These are phyloP conservation scores for Neurospora sp. DNA, from an alignment of 495 filamentous ascomycete species.

Conservation along the genomic window DNA sequence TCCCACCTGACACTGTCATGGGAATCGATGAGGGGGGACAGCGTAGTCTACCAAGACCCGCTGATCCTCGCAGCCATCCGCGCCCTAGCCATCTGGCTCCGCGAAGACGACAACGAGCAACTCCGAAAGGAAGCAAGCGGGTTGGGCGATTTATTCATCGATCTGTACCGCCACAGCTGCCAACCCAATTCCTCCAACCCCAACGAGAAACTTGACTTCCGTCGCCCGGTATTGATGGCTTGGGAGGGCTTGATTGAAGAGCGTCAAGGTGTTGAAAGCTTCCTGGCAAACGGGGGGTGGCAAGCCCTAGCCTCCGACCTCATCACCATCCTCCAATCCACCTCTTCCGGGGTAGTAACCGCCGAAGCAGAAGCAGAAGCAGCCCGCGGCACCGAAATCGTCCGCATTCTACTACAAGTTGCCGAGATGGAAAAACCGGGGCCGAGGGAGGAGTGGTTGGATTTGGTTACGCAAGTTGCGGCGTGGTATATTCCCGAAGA, in stretches of 20 bases:
- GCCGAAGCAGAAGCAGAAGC: constrained; percentile 17
- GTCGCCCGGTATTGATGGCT: constrained; percentile 41
- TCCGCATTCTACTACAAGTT: constrained; percentile 39
- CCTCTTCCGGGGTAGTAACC: background rate
- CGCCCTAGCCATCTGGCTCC: constrained; percentile 48
- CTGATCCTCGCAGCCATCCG: constrained; percentile 44
- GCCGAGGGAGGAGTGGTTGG: constrained; percentile 40
- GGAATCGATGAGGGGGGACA: constrained; percentile 32
- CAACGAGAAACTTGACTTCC: constrained; percentile 31
- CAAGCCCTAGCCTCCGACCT: constrained; percentile 35
- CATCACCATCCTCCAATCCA: constrained; percentile 21
- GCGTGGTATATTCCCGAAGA: constrained; percentile 22
- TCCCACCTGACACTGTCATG: constrained; percentile 37
- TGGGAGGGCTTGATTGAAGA: constrained; percentile 40
- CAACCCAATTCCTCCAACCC: background rate
- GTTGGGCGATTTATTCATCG: constrained; percentile 47
- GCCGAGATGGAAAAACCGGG: constrained; percentile 29
- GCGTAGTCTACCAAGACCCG: constrained; percentile 24
- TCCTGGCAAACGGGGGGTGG: constrained; percentile 41
- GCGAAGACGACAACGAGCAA: constrained; percentile 51
- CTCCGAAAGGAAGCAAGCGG: constrained; percentile 44
- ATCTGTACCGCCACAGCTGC: constrained; percentile 34
- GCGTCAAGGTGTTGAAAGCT: constrained; percentile 33
- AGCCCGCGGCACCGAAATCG: constrained; percentile 39
- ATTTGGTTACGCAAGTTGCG: constrained; percentile 27